A percentile compares a stretch with the other conserved stretches of the same genome.
phyloP scores from a whole-genome alignment of 1,139 yeast species.

The Kodamaea anthophila region DNA sequence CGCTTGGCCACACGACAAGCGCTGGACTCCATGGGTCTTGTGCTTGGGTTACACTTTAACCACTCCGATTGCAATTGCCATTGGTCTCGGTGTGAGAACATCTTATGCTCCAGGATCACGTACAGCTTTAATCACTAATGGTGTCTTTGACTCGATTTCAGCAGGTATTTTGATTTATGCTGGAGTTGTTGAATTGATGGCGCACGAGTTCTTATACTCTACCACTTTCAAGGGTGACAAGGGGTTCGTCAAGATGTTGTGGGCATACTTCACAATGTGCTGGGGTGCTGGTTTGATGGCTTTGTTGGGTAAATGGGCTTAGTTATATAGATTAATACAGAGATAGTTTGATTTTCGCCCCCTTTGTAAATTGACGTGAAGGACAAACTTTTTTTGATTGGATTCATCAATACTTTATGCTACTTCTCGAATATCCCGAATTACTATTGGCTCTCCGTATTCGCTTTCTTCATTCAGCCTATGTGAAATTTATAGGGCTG shows the following conservation, averaged over 20 bases:
- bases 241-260: conserved; percentile 36
- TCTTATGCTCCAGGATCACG: conserved; percentile 57
- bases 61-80: conserved; percentile 80
- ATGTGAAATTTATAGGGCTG: no score
- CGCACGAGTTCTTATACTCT: conserved; percentile 77
- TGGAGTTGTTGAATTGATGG: conserved; percentile 82
- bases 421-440: no score
- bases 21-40: conserved; percentile 53
- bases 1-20: conserved; percentile 50
- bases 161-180: conserved; percentile 83
- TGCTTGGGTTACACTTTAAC: conserved; percentile 60
- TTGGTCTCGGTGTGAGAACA: conserved; percentile 77
- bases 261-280: conserved; percentile 43
- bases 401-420: no score
- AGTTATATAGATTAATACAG: conserved; percentile 1
- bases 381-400: no score
- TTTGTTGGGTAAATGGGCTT: conserved; percentile 85
- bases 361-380: no score
- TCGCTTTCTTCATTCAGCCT: no score
- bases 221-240: conserved; percentile 50
- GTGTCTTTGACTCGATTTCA: conserved; percentile 76
- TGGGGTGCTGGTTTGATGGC: conserved; percentile 84
- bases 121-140: conserved; percentile 63
- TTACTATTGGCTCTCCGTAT: no score
- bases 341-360: conserved; percentile 1